Evolutionary conservation across 805 yeast genomes (phyloP), one percentile per base, ranked within the genome.

Genomic region (Zygoascus bituminiphila): DNA sequence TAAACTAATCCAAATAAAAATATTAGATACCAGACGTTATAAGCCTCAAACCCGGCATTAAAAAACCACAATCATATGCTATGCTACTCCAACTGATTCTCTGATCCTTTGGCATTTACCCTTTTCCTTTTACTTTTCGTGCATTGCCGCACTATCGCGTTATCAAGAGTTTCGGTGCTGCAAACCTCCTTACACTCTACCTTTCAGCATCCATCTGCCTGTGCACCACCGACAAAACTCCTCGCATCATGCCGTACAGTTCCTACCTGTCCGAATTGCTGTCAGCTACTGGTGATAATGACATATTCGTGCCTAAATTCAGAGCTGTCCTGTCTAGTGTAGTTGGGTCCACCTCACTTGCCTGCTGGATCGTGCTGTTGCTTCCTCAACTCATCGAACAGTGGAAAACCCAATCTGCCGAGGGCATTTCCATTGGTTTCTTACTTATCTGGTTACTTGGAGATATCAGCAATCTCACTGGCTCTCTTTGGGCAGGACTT

Each of bases 381-480:
- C 66, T 85, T 55, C 93, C 94, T 0, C 94, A 84, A 62, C 71
- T 84, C 42, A 74, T 84, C 22, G 94, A 84, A 61, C 91, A 84
- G 65, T 85, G 88, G 88, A 66, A 84, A 47, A 65, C 79, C 47
- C 79, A 84, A 59, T 61, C 71, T 15, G 85, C 88, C 3, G 89
- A 83, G 29, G 94, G 94, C 5, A 78, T 84, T 21, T 78, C 91
- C 35, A 72, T 82, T 26, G 75, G 81, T 5, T 84, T 85, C 57
- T 72, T 84, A 22, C 55, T 75, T 9, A 74, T 81, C 46, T 84
- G 93, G 93, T 73, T 82, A 36, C 55, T 79, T 15, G 93, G 93
- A 2, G 94, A 84, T 58, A 46, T 84, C 7, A 72, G 80, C 54
- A 85, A 84, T 60, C 68, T 85, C 33, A 58, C 70, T 1, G 94